Percentiles rank a stretch among this genome's conserved stretches.
These are phyloP conservation scores for Zygoascus ofunaensis DNA, from an alignment of 805 yeast genomes.

Conservation along the genomic window DNA sequence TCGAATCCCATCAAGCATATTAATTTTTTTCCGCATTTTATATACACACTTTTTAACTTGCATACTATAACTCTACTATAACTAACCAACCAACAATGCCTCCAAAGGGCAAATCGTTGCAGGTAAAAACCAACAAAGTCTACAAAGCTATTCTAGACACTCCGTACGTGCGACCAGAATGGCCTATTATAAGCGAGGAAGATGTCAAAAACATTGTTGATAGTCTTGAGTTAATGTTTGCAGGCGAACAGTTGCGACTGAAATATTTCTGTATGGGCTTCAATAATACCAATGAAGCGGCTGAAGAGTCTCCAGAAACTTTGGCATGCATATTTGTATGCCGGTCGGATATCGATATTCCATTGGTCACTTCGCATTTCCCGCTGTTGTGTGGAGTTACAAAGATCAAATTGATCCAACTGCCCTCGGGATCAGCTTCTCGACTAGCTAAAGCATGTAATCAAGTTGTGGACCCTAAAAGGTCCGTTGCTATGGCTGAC, in stretches of 20 bases:
- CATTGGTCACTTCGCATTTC: conserved; percentile 14
- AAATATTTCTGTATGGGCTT: conserved; percentile 11
- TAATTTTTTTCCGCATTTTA: neutral
- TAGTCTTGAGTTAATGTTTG: neutral
- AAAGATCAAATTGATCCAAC: conserved; percentile 11
- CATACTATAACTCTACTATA: too few species aligned
- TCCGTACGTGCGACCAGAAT: conserved; percentile 18
- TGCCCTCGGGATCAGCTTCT: conserved; percentile 15
- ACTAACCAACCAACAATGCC: neutral
- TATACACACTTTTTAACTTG: too few species aligned
- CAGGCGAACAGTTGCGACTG: conserved; percentile 8
- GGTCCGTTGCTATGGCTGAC: neutral
- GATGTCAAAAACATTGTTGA: conserved; percentile 1
- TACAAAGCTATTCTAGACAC: conserved; percentile 22
- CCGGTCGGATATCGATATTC: conserved; percentile 13
- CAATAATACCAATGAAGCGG: conserved; percentile 15
- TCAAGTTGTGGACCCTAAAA: neutral
- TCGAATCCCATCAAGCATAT: neutral
- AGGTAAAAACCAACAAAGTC: conserved; percentile 14
- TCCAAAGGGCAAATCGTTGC: conserved; percentile 3
- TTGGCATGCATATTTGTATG: conserved; percentile 13
- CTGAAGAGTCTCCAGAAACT: conserved; percentile 9
- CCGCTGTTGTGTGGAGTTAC: conserved; percentile 16
- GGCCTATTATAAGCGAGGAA: conserved; percentile 10
- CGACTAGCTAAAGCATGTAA: conserved; percentile 7